Percentiles rank a stretch among this genome's conserved stretches.
These are phyloP conservation scores for Schizophyllum commune DNA, from an alignment of 1,284 basidiomycete species.

Conservation along the genomic window DNA sequence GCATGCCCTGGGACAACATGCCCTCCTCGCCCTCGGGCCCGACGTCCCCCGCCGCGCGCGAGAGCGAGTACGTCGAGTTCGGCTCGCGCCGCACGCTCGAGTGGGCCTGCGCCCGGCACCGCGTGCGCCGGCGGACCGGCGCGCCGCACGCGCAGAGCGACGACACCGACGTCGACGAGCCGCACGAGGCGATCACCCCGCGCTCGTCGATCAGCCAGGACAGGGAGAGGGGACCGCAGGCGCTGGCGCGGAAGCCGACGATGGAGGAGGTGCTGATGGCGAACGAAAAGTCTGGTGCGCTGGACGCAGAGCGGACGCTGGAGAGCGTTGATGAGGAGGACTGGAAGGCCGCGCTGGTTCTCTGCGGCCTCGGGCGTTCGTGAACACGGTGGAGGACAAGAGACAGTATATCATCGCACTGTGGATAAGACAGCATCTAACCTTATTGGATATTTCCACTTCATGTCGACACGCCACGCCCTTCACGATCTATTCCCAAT, in stretches of 20 bases:
- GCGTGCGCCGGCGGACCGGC: slow-evolving; percentile 7
- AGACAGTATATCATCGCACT: background rate
- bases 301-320: background rate
- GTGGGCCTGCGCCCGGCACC: slow-evolving; percentile 54
- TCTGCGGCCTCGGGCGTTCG: slow-evolving; percentile 12
- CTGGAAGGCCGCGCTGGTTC: slow-evolving; percentile 12
- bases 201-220: slow-evolving; percentile 6
- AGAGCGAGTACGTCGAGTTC: slow-evolving; percentile 43
- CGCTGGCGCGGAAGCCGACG: slow-evolving; percentile 4
- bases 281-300: background rate
- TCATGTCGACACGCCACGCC: background rate
- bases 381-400: slow-evolving; percentile 1
- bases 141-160: background rate
- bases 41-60: slow-evolving; percentile 39
- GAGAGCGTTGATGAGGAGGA: slow-evolving; percentile 12
- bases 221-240: slow-evolving; percentile 8
- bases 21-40: slow-evolving; percentile 56
- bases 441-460: background rate
- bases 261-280: background rate
- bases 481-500: background rate
- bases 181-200: slow-evolving; percentile 14
- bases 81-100: slow-evolving; percentile 44
- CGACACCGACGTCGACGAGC: slow-evolving; percentile 12
- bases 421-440: background rate
- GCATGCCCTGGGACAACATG: slow-evolving; percentile 60